Percentiles rank a stretch among this genome's conserved stretches.
Conservation (phyloP, 345 rosid species). For the Syzygium jambos region DNA sequence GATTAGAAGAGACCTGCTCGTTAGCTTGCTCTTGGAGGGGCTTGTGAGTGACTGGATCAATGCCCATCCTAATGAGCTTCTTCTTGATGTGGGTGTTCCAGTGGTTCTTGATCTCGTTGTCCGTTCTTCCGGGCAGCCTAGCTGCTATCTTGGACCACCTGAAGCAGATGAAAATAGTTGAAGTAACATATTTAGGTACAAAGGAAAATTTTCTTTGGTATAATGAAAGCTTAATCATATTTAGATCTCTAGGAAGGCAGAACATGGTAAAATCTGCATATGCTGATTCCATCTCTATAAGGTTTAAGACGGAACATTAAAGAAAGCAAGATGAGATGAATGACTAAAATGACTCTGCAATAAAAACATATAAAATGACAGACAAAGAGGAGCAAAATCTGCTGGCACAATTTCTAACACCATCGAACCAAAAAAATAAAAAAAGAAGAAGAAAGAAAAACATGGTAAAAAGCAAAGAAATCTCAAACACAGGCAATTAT, state of each 20-base stretch:
- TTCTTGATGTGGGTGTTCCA: slow-evolving; percentile 99
- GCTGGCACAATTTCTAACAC: not conserved
- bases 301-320: not conserved
- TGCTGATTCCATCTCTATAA: not conserved
- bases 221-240: not conserved
- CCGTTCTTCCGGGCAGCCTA: slow-evolving; percentile 87
- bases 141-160: slow-evolving; percentile 99
- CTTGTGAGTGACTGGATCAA: slow-evolving; percentile 84
- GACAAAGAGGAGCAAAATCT: not conserved
- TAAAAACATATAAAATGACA: not conserved
- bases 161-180: not conserved
- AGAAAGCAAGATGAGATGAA: not conserved
- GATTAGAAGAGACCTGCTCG: not conserved
- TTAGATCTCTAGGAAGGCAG: not conserved
- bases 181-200: not conserved
- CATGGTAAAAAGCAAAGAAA: not conserved
- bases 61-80: slow-evolving; percentile 92
- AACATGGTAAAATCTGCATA: no score
- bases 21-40: slow-evolving; percentile 26
- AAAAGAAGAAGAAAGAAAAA: not conserved
- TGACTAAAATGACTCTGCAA: not conserved
- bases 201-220: not conserved
- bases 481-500: not conserved
- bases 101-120: slow-evolving; percentile 91
- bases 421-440: not conserved